Evolutionary conservation across 768 basidiomycete species (phyloP), one percentile per base, ranked within the genome.

Genomic region (Naganishia friedmannii): DNA sequence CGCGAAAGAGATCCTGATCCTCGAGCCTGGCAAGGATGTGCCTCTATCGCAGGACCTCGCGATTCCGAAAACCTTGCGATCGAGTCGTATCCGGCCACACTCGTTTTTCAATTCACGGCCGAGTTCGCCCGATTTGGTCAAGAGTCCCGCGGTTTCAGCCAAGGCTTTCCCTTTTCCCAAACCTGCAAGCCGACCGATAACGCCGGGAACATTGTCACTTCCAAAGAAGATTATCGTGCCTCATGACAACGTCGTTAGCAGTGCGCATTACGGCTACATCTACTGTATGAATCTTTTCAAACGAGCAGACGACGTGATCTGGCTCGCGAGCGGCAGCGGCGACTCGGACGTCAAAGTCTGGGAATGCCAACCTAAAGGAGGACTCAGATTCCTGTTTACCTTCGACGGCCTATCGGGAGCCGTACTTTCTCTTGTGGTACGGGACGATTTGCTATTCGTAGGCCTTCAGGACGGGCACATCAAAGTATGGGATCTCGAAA

Each of bases 381-480:
- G 78, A 39, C 67, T 80, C 17, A 65, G 58, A 23, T 55, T 73
- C 26, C 53, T 78, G 8, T 65, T 65, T 28, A 37, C 69, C n/a
- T 78, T 79, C 56, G 53, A 67, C n/a, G 74, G 69, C 21, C 65
- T 84, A 81, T 66, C 87, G 87, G 73, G 93, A 1, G 94, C 92
- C 0, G 88, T 96, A 7, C 84, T 93, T n/a, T 87, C 92, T 0
- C 84, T 98, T 31, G 87, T 87, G 1, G 86, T 86, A 0, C 84
- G 85, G 39, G 89, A 88, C 26, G 90, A 91, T 23, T 90, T 91
- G 0, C 84, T 97, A 26, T 96, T 89, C 75, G 95, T 92, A 8
- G 95, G 93, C 0, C 90, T 93, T 74, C 95, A 98, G 81, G 93
- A 92, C 72, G 95, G 95, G 2, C 88, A 90, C 74, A 91, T 97